phyloP scores from a whole-genome alignment of 2,329 filamentous ascomycete genomes.

The Fusarium praegraminearum region DNA sequence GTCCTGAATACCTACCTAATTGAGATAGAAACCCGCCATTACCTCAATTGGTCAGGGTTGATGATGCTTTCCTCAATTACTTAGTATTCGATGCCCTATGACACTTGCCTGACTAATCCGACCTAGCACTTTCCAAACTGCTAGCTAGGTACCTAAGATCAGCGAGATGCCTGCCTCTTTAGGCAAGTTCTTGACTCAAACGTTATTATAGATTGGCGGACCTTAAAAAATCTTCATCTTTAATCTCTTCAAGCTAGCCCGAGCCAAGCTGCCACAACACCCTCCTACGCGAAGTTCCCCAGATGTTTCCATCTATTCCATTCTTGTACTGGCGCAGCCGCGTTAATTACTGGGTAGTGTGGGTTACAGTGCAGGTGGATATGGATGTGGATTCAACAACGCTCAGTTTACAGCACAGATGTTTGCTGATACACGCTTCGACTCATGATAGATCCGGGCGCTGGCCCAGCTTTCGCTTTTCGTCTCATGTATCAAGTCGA shows the following conservation, averaged over 20 bases:
- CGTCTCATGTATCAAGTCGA: slow-evolving; percentile 43
- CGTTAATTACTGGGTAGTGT: slow-evolving; percentile 21
- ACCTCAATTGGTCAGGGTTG: neutral
- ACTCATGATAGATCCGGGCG: slow-evolving; percentile 44
- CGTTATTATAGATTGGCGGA: slow-evolving; percentile 11
- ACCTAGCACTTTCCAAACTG: neutral
- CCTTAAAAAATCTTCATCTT: slow-evolving; percentile 24
- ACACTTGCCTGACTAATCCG: neutral
- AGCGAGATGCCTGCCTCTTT: neutral
- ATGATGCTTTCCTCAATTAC: neutral
- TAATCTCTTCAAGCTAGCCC: slow-evolving; percentile 17
- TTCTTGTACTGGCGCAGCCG: slow-evolving; percentile 22
- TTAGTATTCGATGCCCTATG: neutral
- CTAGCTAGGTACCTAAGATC: neutral
- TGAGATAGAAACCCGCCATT: neutral
- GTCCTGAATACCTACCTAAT: neutral
- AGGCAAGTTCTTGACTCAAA: neutral
- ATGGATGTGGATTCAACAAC: neutral
- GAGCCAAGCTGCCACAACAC: neutral
- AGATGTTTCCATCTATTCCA: slow-evolving; percentile 29
- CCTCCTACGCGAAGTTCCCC: slow-evolving; percentile 24
- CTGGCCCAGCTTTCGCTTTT: slow-evolving; percentile 41
- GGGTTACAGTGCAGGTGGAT: slow-evolving; percentile 3
- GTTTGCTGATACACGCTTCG: slow-evolving; percentile 42
- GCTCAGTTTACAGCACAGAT: slow-evolving; percentile 32